Evolutionary conservation across 345 rosid species (phyloP), one percentile per base, ranked within the genome.

Genomic region (Syzygium aromaticum): DNA sequence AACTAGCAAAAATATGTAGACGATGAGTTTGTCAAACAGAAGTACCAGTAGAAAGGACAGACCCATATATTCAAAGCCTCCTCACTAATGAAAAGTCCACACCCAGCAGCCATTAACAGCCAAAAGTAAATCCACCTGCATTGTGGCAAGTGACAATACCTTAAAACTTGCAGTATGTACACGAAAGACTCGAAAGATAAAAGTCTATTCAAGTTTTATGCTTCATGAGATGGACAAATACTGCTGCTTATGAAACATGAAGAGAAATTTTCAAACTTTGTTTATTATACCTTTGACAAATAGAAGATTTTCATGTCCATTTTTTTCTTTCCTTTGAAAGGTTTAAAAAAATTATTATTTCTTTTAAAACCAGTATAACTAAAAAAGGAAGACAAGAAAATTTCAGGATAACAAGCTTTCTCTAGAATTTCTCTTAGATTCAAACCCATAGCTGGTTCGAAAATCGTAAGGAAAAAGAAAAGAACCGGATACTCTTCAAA

Each of bases 21-120:
- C 40, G 54, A 51, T 73, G 90, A 85, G 91, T 89, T 83, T 87
- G 92, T 63, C 86, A 92, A 94, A 93, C 93, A 92, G 87, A 93
- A 95, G 93, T 91, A 95, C 95, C 94, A 77, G 90, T 64, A 54
- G 77, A 91, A 89, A 93, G 91, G 95, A 97, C 98, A 94, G 89
- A 95, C 98, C 99, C 99, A 97, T 87, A 94, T 94, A 93, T 97
- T 97, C 89, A 97, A 90, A 89, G 98, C 96, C 91, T 97, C 99
- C 91, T 97, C 97, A 88, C 99, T 95, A 84, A 95, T 91, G 90
- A 97, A 95, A 84, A 97, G 92, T 89, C 98, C 98, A 30, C 89
- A 96, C 23, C 98, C 98, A 54, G 99, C 99, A 86, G 98, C 98
- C 98, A 97, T 96, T 64, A 95, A 94, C 94, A 96, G 91, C 98